Evolutionary conservation across 148 eudicot genomes (phyloP).

Genomic region (Spergularia marina): DNA sequence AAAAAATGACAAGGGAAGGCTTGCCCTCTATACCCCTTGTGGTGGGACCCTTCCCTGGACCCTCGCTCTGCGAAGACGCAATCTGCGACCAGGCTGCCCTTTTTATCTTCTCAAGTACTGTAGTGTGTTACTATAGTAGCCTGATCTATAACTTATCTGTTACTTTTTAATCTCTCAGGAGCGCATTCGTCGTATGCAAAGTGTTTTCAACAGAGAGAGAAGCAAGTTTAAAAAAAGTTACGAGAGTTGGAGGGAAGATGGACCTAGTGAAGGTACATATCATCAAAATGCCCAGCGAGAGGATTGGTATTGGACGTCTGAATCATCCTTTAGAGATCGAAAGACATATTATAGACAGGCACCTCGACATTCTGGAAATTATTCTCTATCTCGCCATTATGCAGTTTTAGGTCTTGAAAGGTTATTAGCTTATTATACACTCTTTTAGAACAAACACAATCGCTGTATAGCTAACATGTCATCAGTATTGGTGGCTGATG

Average conservation of each 20-base stretch:
- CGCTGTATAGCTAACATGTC: background rate
- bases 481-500: conserved; percentile 1
- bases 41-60: too few relatives aligned
- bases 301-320: conserved; percentile 96
- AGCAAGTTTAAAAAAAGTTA: conserved; percentile 65
- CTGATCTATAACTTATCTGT: background rate
- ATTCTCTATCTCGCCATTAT: conserved; percentile 83
- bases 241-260: conserved; percentile 88
- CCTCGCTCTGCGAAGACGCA: too few relatives aligned
- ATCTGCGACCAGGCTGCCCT: too few relatives aligned
- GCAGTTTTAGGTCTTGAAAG: conserved; percentile 94
- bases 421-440: conserved; percentile 32
- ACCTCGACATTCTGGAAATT: conserved; percentile 45
- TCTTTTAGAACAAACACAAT: background rate
- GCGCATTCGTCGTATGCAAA: conserved; percentile 96
- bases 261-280: conserved; percentile 48
- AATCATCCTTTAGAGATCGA: conserved; percentile 59
- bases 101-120: too few relatives aligned
- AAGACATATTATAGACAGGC: conserved; percentile 55
- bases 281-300: conserved; percentile 90
- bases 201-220: conserved; percentile 92
- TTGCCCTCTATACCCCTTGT: too few relatives aligned
- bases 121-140: background rate
- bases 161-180: conserved; percentile 47
- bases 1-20: too few relatives aligned